phyloP scores from a whole-genome alignment of 768 basidiomycete genomes.

The Phylloporus arenicola region DNA sequence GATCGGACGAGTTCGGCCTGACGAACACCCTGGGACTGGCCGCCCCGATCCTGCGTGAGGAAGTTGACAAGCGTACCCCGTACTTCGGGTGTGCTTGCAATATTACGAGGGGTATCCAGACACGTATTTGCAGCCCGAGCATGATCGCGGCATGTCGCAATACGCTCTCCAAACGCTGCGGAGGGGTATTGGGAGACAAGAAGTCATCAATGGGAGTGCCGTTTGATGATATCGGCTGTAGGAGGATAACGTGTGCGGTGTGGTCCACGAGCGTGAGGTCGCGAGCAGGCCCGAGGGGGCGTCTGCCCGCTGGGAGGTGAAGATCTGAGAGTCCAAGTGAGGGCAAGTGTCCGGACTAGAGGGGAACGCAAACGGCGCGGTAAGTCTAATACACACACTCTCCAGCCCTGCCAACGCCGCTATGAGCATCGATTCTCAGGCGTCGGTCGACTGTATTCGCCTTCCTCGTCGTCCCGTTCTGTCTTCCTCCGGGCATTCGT shows the following conservation, averaged over 20 bases:
- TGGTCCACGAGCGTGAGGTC: conserved; percentile 18
- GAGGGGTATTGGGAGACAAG: conserved; percentile 11
- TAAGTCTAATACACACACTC: too few relatives aligned
- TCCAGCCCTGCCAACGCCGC: too few relatives aligned
- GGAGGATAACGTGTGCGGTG: conserved; percentile 13
- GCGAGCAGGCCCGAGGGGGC: conserved; percentile 12
- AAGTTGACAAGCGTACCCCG: conserved; percentile 20
- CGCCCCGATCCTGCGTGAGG: conserved; percentile 22
- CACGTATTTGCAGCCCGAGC: conserved; percentile 1
- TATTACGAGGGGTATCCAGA: conserved; percentile 16
- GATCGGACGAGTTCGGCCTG: conserved; percentile 7
- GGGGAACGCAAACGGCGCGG: too few relatives aligned
- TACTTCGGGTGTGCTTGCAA: conserved; percentile 19
- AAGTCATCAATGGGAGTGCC: conserved; percentile 17
- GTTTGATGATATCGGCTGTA: conserved; percentile 20
- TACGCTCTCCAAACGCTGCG: conserved; percentile 19
- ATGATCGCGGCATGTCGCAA: conserved; percentile 12
- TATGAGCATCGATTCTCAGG: too few relatives aligned
- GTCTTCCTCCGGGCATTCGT: too few relatives aligned
- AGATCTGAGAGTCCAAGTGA: too few relatives aligned
- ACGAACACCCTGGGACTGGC: conserved; percentile 4
- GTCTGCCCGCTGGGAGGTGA: conserved; percentile 8
- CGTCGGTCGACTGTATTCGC: too few relatives aligned
- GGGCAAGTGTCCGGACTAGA: too few relatives aligned
- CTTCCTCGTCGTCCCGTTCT: too few relatives aligned